Percentiles rank a stretch among this genome's conserved stretches.
Conservation (phyloP, 176 grass and related monocot species). For the Oryza nivara region DNA sequence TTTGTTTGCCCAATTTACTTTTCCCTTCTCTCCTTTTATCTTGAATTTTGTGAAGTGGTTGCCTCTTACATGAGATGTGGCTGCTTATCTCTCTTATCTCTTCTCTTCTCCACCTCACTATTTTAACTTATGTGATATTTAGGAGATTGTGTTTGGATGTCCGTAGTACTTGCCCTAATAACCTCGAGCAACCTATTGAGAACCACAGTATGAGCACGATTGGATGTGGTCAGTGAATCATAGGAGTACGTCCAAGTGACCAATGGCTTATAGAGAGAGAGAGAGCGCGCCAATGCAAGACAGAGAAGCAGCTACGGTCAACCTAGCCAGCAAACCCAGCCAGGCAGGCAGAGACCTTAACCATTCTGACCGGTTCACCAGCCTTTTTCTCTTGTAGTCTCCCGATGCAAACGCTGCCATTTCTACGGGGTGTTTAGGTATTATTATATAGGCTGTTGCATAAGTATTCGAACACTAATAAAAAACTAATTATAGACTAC, state of each 20-base stretch:
- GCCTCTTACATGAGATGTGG: no score
- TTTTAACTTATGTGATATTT: no score
- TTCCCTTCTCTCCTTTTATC: no score
- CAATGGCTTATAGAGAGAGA: slow-evolving; percentile 26
- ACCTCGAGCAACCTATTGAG: slow-evolving; percentile 47
- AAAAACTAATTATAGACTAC: no score
- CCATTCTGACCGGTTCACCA: slow-evolving; percentile 31
- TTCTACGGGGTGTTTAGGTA: no score
- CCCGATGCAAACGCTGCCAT: slow-evolving; percentile 34
- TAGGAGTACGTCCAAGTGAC: slow-evolving; percentile 20
- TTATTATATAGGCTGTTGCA: no score
- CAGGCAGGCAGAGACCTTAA: neutral
- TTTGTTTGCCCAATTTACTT: no score
- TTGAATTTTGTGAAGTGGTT: no score
- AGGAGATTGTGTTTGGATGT: no score
- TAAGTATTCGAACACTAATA: no score
- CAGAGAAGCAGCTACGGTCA: neutral
- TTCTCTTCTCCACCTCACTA: no score
- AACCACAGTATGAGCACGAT: slow-evolving; percentile 25
- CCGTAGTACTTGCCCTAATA: slow-evolving; percentile 28
- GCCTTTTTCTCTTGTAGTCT: slow-evolving; percentile 34
- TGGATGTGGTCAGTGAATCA: slow-evolving; percentile 26
- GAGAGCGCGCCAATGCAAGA: neutral
- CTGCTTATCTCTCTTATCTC: no score
- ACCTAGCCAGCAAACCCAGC: slow-evolving; percentile 13